Evolutionary conservation across 23 red algal species (phyloP), one percentile per base, ranked within the genome.

Genomic region (Gracilaria domingensis): DNA sequence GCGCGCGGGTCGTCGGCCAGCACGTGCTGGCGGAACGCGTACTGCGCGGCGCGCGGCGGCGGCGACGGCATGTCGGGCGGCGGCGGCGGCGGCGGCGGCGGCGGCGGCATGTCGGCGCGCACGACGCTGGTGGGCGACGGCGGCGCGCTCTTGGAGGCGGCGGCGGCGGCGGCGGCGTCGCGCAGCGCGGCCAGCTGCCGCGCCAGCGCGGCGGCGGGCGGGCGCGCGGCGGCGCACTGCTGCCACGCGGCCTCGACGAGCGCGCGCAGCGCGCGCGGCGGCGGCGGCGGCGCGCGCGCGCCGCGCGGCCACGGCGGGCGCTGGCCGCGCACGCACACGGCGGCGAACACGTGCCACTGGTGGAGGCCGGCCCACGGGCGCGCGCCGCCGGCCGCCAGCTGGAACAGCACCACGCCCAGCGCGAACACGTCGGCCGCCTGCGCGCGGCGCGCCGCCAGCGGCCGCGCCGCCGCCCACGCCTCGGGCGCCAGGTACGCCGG

Each of bases 391-490:
- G n/a, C 45, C 40, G 67, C 79, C 34, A 94, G 83, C 60, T 94
- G 81, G 45, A 87, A 81, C 49, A 94, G 70, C 51, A 94, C 25
- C 71, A 94, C 70, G 23, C 20, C 91, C 61, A 94, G 58, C 44
- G 91, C 81, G 75, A 69, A 94, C 30, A 94, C 83, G 69, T 94
- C 91, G 11, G 79, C 82, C 38, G 23, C 26, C 47, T 79, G 82
- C 25, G 91, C 91, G 13, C 36, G 35, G 8, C 60, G 66, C 30
- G 50, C n/a, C 23, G 81, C 20, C 48, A 81, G 61, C 33, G 67
- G 72, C 3, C 33, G 20, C 51, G 11, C 12, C 85, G 5, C 85
- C 23, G 51, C 30, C 85, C 85, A 89, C 48, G 66, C 80, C 69
- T 93, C 89, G 14, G 89, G 89, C 14, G 79, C 25, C 66, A 93